Conservation (phyloP, 768 basidiomycete genomes). For the Tricholoma sp. region DNA sequence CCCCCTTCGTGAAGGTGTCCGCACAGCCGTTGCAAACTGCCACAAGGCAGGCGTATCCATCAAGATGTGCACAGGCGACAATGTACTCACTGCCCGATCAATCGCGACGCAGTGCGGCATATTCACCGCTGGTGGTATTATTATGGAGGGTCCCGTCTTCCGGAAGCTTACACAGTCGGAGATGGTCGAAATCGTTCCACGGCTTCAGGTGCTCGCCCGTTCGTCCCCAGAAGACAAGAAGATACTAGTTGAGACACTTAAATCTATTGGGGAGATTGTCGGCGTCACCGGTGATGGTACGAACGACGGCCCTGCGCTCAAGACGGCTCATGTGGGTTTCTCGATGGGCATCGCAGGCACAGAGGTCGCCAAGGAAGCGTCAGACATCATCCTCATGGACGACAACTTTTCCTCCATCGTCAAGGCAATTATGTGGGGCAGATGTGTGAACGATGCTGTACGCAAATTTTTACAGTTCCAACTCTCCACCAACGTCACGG, state of each 20-base stretch:
- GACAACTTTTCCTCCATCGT: constrained; percentile 96
- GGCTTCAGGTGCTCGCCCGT: constrained; percentile 93
- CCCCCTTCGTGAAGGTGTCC: constrained; percentile 86
- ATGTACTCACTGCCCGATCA: constrained; percentile 91
- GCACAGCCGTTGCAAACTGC: constrained; percentile 84
- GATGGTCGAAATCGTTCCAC: constrained; percentile 79
- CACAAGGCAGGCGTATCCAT: constrained; percentile 85
- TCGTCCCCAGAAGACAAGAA: constrained; percentile 98
- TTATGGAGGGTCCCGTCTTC: constrained; percentile 98
- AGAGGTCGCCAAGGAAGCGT: constrained; percentile 98
- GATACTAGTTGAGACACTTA: constrained; percentile 83
- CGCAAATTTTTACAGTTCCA: constrained; percentile 98
- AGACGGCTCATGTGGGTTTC: constrained; percentile 95
- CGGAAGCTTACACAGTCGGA: constrained; percentile 67
- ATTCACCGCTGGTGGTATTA: constrained; percentile 87
- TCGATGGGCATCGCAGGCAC: constrained; percentile 97
- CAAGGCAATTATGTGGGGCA: constrained; percentile 98
- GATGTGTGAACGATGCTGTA: constrained; percentile 97
- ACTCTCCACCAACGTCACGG: constrained; percentile 90
- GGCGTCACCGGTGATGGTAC: constrained; percentile 98
- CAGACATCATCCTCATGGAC: constrained; percentile 98
- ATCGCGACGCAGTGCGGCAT: constrained; percentile 97
- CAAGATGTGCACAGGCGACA: constrained; percentile 99
- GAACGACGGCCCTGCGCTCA: constrained; percentile 95
- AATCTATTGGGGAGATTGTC: constrained; percentile 82